phyloP scores from a whole-genome alignment of 192 early-diverging fungal genomes.

The Mortierella alpina region DNA sequence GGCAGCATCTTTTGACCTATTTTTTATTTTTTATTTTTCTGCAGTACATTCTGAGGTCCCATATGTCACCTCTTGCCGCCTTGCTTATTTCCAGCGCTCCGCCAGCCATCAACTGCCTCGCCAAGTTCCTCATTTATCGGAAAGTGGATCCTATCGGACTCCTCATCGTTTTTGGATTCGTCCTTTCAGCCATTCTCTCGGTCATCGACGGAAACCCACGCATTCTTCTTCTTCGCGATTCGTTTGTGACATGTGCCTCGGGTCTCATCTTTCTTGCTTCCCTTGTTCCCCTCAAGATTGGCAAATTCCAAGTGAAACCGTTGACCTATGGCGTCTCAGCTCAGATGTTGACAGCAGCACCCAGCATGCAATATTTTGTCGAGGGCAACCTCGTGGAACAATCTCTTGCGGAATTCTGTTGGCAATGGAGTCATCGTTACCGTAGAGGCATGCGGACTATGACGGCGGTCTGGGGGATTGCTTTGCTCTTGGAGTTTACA shows the following conservation, averaged over 20 bases:
- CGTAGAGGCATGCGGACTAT: conserved; percentile 40
- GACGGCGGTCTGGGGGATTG: conserved; percentile 55
- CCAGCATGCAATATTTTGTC: conserved; percentile 27
- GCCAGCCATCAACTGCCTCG: conserved; percentile 37
- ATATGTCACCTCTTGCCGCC: conserved; percentile 39
- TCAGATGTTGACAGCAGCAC: conserved; percentile 47
- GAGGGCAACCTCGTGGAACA: conserved; percentile 42
- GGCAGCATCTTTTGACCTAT: neutral
- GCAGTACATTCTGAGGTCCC: conserved; percentile 12
- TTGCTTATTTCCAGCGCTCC: conserved; percentile 55
- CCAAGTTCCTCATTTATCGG: conserved; percentile 34
- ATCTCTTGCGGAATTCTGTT: conserved; percentile 48
- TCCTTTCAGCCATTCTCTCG: conserved; percentile 54
- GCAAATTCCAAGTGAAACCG: conserved; percentile 45
- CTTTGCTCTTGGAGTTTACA: conserved; percentile 57
- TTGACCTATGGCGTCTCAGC: conserved; percentile 52
- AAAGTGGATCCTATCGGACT: conserved; percentile 50
- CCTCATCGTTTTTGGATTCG: conserved; percentile 52
- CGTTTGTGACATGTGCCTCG: conserved; percentile 49
- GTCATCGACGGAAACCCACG: conserved; percentile 54
- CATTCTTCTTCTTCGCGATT: conserved; percentile 58
- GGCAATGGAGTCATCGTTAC: conserved; percentile 46
- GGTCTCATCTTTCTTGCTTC: conserved; percentile 52
- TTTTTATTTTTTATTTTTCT: neutral
- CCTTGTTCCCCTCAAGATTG: conserved; percentile 49